A percentile compares a stretch with the other conserved stretches of the same genome.
Conservation (phyloP, 225 moss, liverwort and hornwort species). For the Sphagnum contortum region DNA sequence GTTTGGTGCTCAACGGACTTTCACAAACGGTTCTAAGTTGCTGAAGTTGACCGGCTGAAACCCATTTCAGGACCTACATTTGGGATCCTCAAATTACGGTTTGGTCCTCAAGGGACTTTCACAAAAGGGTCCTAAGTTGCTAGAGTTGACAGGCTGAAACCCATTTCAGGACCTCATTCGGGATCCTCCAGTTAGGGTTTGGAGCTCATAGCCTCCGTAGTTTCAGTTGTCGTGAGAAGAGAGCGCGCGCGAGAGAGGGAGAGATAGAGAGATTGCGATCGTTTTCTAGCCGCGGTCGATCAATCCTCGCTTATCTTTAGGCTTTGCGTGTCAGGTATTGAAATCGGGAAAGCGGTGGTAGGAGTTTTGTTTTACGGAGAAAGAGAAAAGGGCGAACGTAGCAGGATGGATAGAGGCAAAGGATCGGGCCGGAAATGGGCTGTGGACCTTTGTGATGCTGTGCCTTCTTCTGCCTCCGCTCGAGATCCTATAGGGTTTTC, state of each 20-base stretch:
- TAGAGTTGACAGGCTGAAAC: too few species aligned
- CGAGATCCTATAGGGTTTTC: slow-evolving; percentile 85
- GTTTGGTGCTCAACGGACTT: neutral
- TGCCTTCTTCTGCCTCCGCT: slow-evolving; percentile 51
- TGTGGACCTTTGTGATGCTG: slow-evolving; percentile 74
- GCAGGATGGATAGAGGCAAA: slow-evolving; percentile 25
- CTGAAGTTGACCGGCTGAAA: too few species aligned
- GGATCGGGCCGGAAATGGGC: slow-evolving; percentile 71
- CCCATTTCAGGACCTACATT: too few species aligned
- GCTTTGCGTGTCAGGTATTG: too few species aligned
- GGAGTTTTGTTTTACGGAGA: neutral
- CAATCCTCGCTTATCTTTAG: too few species aligned
- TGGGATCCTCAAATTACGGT: too few species aligned
- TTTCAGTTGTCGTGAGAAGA: neutral
- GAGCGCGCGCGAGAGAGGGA: neutral
- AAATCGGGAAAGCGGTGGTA: too few species aligned
- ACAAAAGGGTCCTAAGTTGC: too few species aligned
- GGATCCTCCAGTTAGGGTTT: neutral
- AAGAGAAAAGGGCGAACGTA: slow-evolving; percentile 23
- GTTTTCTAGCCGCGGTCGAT: too few species aligned
- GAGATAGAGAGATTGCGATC: neutral
- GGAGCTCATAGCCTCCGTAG: neutral
- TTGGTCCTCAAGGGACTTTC: too few species aligned
- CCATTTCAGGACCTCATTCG: neutral
- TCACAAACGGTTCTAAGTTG: too few species aligned